phyloP scores from a whole-genome alignment of 306 rosid species.

The Castanea mollissima region DNA sequence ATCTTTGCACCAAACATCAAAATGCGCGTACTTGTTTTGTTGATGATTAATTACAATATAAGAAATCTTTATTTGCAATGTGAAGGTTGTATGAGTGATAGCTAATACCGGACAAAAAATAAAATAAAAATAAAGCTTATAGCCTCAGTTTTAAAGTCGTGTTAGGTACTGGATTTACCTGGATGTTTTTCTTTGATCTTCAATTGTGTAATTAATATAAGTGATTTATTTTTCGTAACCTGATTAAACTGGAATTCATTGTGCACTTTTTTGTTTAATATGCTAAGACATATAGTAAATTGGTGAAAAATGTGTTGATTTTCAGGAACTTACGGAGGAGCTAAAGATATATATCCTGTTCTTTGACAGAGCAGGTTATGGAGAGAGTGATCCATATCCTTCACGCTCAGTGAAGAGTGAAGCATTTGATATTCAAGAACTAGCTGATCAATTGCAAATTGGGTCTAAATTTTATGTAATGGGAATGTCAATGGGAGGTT shows the following conservation, averaged over 20 bases:
- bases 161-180: not conserved
- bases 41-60: not conserved
- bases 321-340: constrained; percentile 62
- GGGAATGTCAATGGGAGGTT: constrained; percentile 74
- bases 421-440: constrained; percentile 82
- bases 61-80: not conserved
- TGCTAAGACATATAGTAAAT: not conserved
- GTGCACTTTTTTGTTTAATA: not conserved
- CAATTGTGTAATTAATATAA: not conserved
- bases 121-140: not conserved
- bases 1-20: not conserved
- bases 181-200: not conserved
- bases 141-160: not conserved
- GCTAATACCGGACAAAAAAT: not conserved
- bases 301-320: not conserved
- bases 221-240: not conserved
- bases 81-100: not conserved
- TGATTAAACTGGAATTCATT: not conserved
- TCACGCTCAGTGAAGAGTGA: constrained; percentile 76
- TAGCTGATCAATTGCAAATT: constrained; percentile 66
- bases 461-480: constrained; percentile 62
- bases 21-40: not conserved
- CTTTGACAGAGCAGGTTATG: constrained; percentile 83
- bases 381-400: constrained; percentile 86
- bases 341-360: constrained; percentile 51